Evolutionary conservation across 306 rosid species (phyloP), one percentile per base, ranked within the genome.

Genomic region (Ormosia emarginata): DNA sequence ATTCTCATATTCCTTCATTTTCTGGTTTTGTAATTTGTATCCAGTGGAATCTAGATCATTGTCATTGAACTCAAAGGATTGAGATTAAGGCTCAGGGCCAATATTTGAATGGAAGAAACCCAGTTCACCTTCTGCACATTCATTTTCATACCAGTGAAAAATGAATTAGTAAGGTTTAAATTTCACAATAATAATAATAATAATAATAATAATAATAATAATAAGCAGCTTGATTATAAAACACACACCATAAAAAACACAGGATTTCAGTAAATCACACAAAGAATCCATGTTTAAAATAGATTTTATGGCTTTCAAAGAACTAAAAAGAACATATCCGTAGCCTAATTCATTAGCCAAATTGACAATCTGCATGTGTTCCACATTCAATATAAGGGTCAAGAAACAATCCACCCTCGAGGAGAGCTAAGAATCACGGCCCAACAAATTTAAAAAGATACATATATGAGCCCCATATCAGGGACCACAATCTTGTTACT

Each of bases 71-170:
- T 89, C 90, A 6, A 86, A 84, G 3, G 94, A 66, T 37, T 88
- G 73, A 50, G 87, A 82, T 55, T 84, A 90, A 50, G 86, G 78
- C 75, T 85, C 84, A 70, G 69, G 82, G 56, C 85, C 79, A 56
- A 80, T 79, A 75, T 84, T 76, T 64, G 87, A 81, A 71, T 86
- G 92, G 76, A 82, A 71, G 74, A 86, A 81, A 71, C 85, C 81
- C 49, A 80, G 77, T 41, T 92, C 92, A 82, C 93, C 89, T 70
- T 93, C 99, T 93, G 97, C 84, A 79, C 30, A 77, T 13, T 68
- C 70, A 84, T 71, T 80, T 56, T 41, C 44, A 63, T n/a, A 46
- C n/a, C 53, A 66, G 53, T 70, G 71, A 84, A 78, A 77, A 74
- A 63, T 67, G 50, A 70, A 71, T 41, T 50, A 41, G 14, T n/a